Percentiles rank a stretch among this genome's conserved stretches.
Conservation (phyloP, 2,329 filamentous ascomycete species). For the Fusarium vanettenii region DNA sequence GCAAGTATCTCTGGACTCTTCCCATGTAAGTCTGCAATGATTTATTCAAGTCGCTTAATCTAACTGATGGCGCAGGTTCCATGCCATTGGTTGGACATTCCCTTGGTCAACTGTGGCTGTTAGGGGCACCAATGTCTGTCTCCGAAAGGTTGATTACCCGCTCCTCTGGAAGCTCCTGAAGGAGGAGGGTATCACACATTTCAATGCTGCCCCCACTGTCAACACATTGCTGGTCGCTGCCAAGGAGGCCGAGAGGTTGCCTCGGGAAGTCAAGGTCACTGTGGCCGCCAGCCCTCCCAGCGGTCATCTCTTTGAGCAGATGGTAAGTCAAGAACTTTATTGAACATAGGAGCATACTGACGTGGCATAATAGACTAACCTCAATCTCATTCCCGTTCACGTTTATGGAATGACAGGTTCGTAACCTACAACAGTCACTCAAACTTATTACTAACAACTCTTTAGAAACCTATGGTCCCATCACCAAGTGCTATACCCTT, state of each 20-base stretch:
- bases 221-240: constrained; percentile 91
- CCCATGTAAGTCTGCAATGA: constrained; percentile 77
- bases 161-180: constrained; percentile 92
- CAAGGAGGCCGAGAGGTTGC: constrained; percentile 77
- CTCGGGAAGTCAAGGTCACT: constrained; percentile 82
- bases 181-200: constrained; percentile 90
- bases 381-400: constrained; percentile 92
- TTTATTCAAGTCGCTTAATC: not conserved
- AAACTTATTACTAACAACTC: not conserved
- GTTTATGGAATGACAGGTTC: constrained; percentile 81
- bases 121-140: constrained; percentile 92
- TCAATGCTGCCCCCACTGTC: constrained; percentile 95
- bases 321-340: constrained; percentile 64
- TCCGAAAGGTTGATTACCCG: constrained; percentile 94
- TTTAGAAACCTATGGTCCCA: constrained; percentile 90
- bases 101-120: constrained; percentile 95
- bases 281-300: constrained; percentile 94
- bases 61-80: constrained; percentile 60
- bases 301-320: constrained; percentile 90
- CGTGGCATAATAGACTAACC: constrained; percentile 49
- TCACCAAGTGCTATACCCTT: constrained; percentile 92
- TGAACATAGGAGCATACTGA: constrained; percentile 5
- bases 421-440: not conserved
- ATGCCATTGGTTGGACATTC: constrained; percentile 84
- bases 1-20: constrained; percentile 90